A percentile compares a stretch with the other conserved stretches of the same genome.
These are phyloP conservation scores for Venustampulla echinocandica DNA, from an alignment of 495 filamentous ascomycete genomes.

Conservation along the genomic window DNA sequence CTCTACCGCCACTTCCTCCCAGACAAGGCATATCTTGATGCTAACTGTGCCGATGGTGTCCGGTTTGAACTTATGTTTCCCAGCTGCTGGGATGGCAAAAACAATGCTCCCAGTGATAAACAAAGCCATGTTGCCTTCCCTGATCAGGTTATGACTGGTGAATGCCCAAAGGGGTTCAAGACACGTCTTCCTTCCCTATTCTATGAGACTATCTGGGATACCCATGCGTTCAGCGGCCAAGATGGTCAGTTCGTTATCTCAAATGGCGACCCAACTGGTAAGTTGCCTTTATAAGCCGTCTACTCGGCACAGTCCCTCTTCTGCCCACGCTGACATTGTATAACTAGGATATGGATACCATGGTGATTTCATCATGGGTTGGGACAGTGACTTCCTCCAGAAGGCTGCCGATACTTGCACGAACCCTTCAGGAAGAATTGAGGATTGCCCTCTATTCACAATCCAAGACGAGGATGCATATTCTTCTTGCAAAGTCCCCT, in stretches of 20 bases:
- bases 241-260: constrained; percentile 70
- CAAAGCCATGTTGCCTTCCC: constrained; percentile 62
- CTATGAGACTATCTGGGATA: constrained; percentile 84
- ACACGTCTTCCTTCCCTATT: constrained; percentile 65
- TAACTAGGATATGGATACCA: constrained; percentile 36
- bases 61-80: constrained; percentile 67
- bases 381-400: constrained; percentile 59
- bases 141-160: constrained; percentile 60
- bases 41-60: constrained; percentile 64
- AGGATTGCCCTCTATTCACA: constrained; percentile 51
- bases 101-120: constrained; percentile 35
- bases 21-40: constrained; percentile 67
- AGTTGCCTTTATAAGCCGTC: constrained; percentile 6
- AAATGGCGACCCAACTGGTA: constrained; percentile 72
- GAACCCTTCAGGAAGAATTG: constrained; percentile 41
- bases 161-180: constrained; percentile 66
- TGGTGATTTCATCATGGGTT: constrained; percentile 75
- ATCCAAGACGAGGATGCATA: constrained; percentile 35
- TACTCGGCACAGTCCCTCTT: no score
- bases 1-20: constrained; percentile 76
- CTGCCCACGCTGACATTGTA: constrained; percentile 2
- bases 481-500: constrained; percentile 36
- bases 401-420: constrained; percentile 51
- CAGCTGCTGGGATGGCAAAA: constrained; percentile 63
- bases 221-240: constrained; percentile 55